These are phyloP conservation scores for Suillus alpinus DNA, from an alignment of 768 basidiomycete species.

Conservation along the genomic window DNA sequence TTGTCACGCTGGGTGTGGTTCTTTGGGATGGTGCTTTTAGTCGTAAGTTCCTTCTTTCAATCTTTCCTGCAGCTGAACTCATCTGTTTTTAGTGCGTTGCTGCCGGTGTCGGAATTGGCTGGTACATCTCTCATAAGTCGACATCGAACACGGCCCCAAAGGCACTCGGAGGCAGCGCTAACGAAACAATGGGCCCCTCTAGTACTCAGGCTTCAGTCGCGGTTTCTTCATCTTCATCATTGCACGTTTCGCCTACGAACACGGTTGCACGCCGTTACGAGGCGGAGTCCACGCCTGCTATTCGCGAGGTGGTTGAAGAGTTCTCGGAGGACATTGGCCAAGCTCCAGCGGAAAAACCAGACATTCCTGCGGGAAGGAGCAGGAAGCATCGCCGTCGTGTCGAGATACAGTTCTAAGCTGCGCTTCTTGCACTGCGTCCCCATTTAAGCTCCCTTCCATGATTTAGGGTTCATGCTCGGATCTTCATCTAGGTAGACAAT, in stretches of 20 bases:
- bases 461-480: conserved; percentile 1
- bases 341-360: not conserved
- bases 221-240: conserved; percentile 15
- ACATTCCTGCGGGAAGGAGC: conserved; percentile 5
- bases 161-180: conserved; percentile 62
- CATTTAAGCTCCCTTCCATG: not conserved
- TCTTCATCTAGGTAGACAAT: not conserved
- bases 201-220: conserved; percentile 17
- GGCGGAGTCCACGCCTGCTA: conserved; percentile 13
- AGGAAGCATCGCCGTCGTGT: conserved; percentile 12
- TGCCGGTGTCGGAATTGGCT: conserved; percentile 57
- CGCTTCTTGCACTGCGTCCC: not conserved
- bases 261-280: conserved; percentile 47
- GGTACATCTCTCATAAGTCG: conserved; percentile 53
- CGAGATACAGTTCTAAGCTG: conserved; percentile 12
- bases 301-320: not conserved
- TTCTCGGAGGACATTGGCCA: conserved; percentile 10
- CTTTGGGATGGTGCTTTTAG: conserved; percentile 54
- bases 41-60: conserved; percentile 36
- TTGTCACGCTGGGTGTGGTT: conserved; percentile 71
- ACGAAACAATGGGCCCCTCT: conserved; percentile 33
- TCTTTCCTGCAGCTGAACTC: not conserved
- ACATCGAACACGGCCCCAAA: conserved; percentile 51
- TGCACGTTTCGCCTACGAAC: conserved; percentile 58
- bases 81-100: conserved; percentile 40